phyloP scores from a whole-genome alignment of 371 early-diverging fungal species.

The Actinomortierella ambigua region DNA sequence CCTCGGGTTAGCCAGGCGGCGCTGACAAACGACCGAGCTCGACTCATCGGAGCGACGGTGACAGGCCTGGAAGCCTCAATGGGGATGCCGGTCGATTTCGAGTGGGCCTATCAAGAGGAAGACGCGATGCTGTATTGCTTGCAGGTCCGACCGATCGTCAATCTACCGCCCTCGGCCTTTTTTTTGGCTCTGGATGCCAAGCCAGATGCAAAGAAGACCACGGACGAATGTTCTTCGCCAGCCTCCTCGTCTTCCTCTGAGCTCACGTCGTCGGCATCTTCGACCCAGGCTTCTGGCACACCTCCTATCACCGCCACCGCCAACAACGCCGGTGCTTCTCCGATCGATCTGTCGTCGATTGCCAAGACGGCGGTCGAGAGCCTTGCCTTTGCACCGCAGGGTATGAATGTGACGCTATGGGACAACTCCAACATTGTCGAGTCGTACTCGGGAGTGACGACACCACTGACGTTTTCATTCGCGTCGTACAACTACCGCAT shows the following conservation, averaged over 20 bases:
- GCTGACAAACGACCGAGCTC: constrained; percentile 29
- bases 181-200: constrained; percentile 34
- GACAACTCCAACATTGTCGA: constrained; percentile 47
- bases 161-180: constrained; percentile 37
- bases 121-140: constrained; percentile 38
- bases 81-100: constrained; percentile 44
- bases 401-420: constrained; percentile 45
- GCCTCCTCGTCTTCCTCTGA: too few species aligned
- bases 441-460: constrained; percentile 46
- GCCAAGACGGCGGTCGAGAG: constrained; percentile 32
- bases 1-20: constrained; percentile 31
- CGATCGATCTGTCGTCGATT: constrained; percentile 25
- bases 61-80: constrained; percentile 30
- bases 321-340: constrained; percentile 18
- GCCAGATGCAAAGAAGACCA: constrained; percentile 7
- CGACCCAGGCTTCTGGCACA: constrained; percentile 1
- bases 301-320: constrained; percentile 3
- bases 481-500: constrained; percentile 46
- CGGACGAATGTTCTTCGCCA: too few species aligned
- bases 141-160: constrained; percentile 47
- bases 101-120: constrained; percentile 44
- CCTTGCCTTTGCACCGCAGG: constrained; percentile 30
- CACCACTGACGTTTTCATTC: constrained; percentile 42
- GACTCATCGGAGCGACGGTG: constrained; percentile 30
- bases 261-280: constrained; percentile 9